Evolutionary conservation across 1,284 basidiomycete species (phyloP).

Genomic region (Pyrrhoderma noxium): DNA sequence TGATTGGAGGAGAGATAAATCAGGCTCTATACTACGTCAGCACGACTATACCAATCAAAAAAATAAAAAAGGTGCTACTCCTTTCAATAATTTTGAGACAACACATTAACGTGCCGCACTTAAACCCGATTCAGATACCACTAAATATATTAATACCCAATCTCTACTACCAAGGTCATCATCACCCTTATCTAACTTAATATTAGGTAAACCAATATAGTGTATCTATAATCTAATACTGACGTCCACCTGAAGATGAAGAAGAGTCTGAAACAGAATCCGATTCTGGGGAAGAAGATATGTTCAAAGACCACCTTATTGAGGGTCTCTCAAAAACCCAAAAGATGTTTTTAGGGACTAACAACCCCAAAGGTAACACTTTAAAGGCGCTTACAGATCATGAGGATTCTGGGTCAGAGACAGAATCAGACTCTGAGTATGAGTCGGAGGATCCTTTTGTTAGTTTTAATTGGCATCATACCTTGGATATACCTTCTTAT

Average conservation of each 20-base stretch:
- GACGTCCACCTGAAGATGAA: neutral
- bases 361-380: neutral
- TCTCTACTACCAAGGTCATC: neutral
- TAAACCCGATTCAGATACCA: neutral
- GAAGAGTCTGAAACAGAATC: constrained; percentile 36
- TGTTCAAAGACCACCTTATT: neutral
- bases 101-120: too few relatives aligned
- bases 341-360: neutral
- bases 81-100: too few relatives aligned
- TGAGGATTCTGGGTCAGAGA: constrained; percentile 10
- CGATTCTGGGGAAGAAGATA: constrained; percentile 35
- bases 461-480: neutral
- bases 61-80: too few relatives aligned
- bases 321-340: neutral
- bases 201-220: neutral
- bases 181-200: neutral
- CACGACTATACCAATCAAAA: too few relatives aligned
- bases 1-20: too few relatives aligned
- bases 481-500: neutral
- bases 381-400: neutral
- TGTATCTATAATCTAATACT: neutral
- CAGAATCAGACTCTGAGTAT: constrained; percentile 16
- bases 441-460: constrained; percentile 12
- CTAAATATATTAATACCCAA: neutral
- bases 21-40: too few relatives aligned